Evolutionary conservation across 148 eudicot species (phyloP), one percentile per base, ranked within the genome.

Genomic region (Rhododendron williamsianum): DNA sequence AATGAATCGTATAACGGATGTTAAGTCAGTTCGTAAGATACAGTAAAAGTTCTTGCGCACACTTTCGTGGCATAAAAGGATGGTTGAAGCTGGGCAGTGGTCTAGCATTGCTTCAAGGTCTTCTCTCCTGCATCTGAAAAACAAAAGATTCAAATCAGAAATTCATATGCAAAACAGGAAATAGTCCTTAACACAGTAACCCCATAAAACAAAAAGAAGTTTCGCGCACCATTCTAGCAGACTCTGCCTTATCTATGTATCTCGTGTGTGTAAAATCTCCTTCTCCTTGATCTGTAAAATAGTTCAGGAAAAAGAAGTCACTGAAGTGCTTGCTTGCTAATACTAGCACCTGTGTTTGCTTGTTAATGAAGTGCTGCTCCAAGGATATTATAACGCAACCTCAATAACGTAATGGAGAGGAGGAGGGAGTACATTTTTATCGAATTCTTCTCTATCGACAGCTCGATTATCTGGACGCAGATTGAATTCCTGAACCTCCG

Each of bases 171-270:
- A 46, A 46, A 46, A 46, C 49, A 41, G 45, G 6, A 41, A 41
- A 41, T 41, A 1, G 6, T 41, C 18, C 4, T 52, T 10, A 48
- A 48, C 51, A 48, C 51, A 9, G 51, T 48, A 7, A 48, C 51
- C 12, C 51, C 51, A 48, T 48, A 48, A 48, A 51, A 51, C 56
- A 2, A 2, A 51, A 51, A 51, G 56, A 3, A 51, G 56, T 13
- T 11, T 51, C 18, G 1, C 54, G 6, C 45, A 96, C 98, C 98
- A 91, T 90, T 85, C 85, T 91, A 86, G 88, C 96, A 69, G 98
- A 89, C 45, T 96, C 99, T 23, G 96, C 91, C 86, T 97, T 98
- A 27, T 97, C 99, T 86, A 94, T 86, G 86, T 97, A 94, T 92
- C 98, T 91, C 88, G 93, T 94, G 81, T 94, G 94, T 88, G 90